phyloP scores from a whole-genome alignment of 176 grass and related monocot genomes.

The Oryza coarctata region DNA sequence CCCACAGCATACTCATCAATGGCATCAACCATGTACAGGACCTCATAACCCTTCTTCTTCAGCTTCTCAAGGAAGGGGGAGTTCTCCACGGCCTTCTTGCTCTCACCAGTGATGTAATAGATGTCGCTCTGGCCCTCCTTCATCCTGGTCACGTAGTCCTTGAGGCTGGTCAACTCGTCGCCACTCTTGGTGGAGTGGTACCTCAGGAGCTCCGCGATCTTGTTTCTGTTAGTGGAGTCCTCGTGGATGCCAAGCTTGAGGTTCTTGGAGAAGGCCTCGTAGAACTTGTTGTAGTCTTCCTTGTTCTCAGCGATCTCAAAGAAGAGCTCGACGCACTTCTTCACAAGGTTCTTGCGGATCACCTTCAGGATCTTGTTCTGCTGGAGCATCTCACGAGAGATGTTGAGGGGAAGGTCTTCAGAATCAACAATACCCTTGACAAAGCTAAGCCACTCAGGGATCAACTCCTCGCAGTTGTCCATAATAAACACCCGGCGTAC shows the following conservation, averaged over 20 bases:
- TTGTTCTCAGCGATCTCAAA: slow-evolving; percentile 75
- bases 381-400: slow-evolving; percentile 53
- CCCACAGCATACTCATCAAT: slow-evolving; percentile 92
- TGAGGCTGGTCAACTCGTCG: slow-evolving; percentile 64
- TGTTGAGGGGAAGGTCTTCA: slow-evolving; percentile 67
- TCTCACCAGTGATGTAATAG: slow-evolving; percentile 80
- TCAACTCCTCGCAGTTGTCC: slow-evolving; percentile 68
- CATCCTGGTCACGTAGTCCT: slow-evolving; percentile 70
- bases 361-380: slow-evolving; percentile 72
- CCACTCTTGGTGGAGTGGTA: slow-evolving; percentile 69
- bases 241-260: slow-evolving; percentile 67
- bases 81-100: slow-evolving; percentile 95
- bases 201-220: slow-evolving; percentile 57
- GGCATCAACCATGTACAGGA: slow-evolving; percentile 77
- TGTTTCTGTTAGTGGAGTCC: slow-evolving; percentile 56
- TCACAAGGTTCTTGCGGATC: slow-evolving; percentile 61
- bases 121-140: slow-evolving; percentile 69
- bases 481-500: slow-evolving; percentile 75
- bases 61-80: slow-evolving; percentile 90
- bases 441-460: slow-evolving; percentile 56
- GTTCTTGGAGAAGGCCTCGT: slow-evolving; percentile 91
- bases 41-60: slow-evolving; percentile 79
- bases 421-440: slow-evolving; percentile 63
- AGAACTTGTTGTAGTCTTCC: slow-evolving; percentile 90
- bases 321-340: slow-evolving; percentile 67